Base-by-base conservation (phyloP, 1,284 basidiomycete genomes). In the Melampsora americana region DNA sequence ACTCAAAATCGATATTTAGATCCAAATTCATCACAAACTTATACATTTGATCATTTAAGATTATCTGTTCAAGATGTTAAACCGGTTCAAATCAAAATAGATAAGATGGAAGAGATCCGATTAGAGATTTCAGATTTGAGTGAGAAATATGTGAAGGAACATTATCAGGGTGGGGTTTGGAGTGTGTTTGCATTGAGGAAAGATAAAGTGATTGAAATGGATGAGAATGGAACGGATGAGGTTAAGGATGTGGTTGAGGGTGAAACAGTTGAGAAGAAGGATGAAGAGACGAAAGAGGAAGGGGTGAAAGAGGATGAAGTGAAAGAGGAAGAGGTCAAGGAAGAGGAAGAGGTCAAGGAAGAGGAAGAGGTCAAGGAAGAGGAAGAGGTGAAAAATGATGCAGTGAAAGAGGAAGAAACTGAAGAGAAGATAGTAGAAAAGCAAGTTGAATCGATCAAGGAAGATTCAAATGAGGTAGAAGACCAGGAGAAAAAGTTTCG, bases 401-500 rank as follows among this genome's bases (percentile, higher is more conserved):
- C 26, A 26, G 59, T 12, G 14, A n/a, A 48, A 48, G 46, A 12
- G 2, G 23, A 53, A 26, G 4, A 5, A 20, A 20, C 18, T 20
- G 50, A 23, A 20, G 39, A 66, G 5, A 35, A 66, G 23, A 12
- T 18, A 14, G 0, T 35, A 11, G 20, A 66, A 66, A 30, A 66
- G 32, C 23, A 7, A 39, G n/a, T 23, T 32, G 20, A 62, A 28
- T 32, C 60, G 6, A 62, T 5, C 18, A 62, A 32, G 76, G 85
- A 82, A 16, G 85, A 84, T 50, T 95, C 89, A 80, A 87, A 26
- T 26, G 50, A 20, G 6, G 50, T 53, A 20, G 50, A 53, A 53
- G 50, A 53, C 16, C 6, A 53, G 16, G 20, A 53, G 16, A 26
- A 56, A 9, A 60, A 44, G 26, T 70, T 70, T 44, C n/a, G 87